These are phyloP conservation scores for Ceratocystis cacaofunesta DNA, from an alignment of 2,329 filamentous ascomycete species.

Conservation along the genomic window DNA sequence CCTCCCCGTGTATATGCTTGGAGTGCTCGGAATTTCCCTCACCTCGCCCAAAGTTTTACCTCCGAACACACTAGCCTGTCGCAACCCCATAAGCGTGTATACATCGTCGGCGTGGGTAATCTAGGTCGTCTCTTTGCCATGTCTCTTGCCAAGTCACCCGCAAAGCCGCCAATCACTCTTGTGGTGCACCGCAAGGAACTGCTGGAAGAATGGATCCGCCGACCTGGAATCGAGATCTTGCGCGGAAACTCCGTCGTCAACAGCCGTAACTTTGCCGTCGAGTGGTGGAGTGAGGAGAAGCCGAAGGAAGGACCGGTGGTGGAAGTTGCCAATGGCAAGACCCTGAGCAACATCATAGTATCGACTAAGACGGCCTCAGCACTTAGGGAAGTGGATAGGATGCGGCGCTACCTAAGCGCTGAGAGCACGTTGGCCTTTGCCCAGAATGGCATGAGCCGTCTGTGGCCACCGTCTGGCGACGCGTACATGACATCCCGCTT, in stretches of 20 bases:
- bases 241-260: slow-evolving; percentile 24
- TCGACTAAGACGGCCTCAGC: slow-evolving; percentile 60
- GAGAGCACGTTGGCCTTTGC: slow-evolving; percentile 65
- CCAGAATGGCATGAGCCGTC: slow-evolving; percentile 73
- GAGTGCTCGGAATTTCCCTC: slow-evolving; percentile 14
- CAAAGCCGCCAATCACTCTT: slow-evolving; percentile 60
- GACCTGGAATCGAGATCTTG: slow-evolving; percentile 33
- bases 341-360: slow-evolving; percentile 60
- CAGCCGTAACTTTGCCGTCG: slow-evolving; percentile 32
- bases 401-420: slow-evolving; percentile 47
- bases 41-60: neutral
- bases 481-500: slow-evolving; percentile 31
- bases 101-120: slow-evolving; percentile 69
- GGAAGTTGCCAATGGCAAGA: slow-evolving; percentile 28
- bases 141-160: slow-evolving; percentile 43
- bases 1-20: slow-evolving; percentile 16
- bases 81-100: slow-evolving; percentile 35
- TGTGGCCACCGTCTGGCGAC: slow-evolving; percentile 39
- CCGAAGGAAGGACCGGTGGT: slow-evolving; percentile 26
- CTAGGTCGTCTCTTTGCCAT: slow-evolving; percentile 67
- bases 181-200: slow-evolving; percentile 52
- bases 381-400: slow-evolving; percentile 40
- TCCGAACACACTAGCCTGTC: slow-evolving; percentile 17
- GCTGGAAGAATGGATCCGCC: slow-evolving; percentile 32
- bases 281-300: slow-evolving; percentile 38